These are phyloP conservation scores for Hirsutella thompsonii DNA, from an alignment of 2,329 filamentous ascomycete genomes.

Conservation along the genomic window DNA sequence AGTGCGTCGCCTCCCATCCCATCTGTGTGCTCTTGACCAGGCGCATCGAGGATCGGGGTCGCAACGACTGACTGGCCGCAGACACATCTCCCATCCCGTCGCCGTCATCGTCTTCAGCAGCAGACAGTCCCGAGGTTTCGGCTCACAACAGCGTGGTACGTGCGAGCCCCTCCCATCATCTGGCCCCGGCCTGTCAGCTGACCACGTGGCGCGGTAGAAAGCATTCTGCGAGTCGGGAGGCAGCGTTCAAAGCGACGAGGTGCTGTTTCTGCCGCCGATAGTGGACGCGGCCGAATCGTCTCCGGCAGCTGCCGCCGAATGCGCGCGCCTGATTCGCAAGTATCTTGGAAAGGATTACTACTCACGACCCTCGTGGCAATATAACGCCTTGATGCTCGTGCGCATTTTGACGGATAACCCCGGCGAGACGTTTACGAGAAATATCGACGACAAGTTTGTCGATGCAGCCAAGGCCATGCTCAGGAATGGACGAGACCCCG, in stretches of 20 bases:
- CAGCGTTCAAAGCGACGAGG: conserved; percentile 66
- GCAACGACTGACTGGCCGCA: not conserved
- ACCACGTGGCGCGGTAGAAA: conserved; percentile 36
- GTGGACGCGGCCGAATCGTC: conserved; percentile 93
- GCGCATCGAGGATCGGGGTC: not conserved
- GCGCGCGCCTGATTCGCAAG: conserved; percentile 69
- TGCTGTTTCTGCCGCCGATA: conserved; percentile 81
- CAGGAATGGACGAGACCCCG: conserved; percentile 55
- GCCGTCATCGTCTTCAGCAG: conserved; percentile 15
- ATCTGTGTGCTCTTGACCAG: not conserved
- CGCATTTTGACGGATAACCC: conserved; percentile 90
- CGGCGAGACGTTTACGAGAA: conserved; percentile 78
- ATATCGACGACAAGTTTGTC: conserved; percentile 76
- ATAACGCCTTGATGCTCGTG: conserved; percentile 92
- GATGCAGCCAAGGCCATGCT: conserved; percentile 64
- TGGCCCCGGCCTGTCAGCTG: conserved; percentile 5
- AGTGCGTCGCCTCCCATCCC: conserved; percentile 6
- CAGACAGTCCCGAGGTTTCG: conserved; percentile 54
- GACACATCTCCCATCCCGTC: conserved; percentile 4
- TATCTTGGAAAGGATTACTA: conserved; percentile 64
- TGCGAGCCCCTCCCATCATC: conserved; percentile 2
- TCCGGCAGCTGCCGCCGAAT: conserved; percentile 70
- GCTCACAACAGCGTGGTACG: conserved; percentile 54
- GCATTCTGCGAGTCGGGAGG: conserved; percentile 69
- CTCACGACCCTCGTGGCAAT: conserved; percentile 59